A percentile compares a stretch with the other conserved stretches of the same genome.
These are phyloP conservation scores for Blastocystis sp. DNA, from an alignment of 352 stramenopile species.

Conservation along the genomic window DNA sequence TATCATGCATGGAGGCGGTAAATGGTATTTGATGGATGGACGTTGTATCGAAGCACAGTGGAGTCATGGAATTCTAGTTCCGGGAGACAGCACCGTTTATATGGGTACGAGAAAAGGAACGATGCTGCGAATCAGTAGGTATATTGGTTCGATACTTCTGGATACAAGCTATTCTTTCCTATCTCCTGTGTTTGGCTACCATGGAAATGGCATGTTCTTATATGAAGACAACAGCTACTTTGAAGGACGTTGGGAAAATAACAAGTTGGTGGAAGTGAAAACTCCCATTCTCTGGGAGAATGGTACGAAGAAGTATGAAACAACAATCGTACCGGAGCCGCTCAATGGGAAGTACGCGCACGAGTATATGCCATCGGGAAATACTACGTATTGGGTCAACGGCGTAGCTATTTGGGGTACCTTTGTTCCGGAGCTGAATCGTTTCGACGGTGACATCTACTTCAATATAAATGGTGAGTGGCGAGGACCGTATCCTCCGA, in stretches of 20 bases:
- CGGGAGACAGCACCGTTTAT: background rate
- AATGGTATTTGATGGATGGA: background rate
- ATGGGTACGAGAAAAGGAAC: background rate
- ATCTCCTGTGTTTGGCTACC: background rate
- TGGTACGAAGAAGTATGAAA: background rate
- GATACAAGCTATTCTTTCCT: background rate
- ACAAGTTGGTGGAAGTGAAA: background rate
- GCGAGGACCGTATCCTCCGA: too few species aligned
- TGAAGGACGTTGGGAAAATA: background rate
- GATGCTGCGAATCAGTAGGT: background rate
- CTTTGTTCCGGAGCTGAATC: background rate
- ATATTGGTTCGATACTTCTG: background rate
- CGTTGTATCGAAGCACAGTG: background rate
- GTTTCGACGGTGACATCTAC: background rate
- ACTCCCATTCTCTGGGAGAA: constrained; percentile 1
- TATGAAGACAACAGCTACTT: constrained; percentile 35
- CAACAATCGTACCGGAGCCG: background rate
- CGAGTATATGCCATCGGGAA: background rate
- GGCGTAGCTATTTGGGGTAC: background rate
- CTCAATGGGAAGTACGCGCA: background rate
- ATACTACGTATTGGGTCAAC: background rate
- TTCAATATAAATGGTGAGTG: too few species aligned
- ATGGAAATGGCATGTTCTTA: background rate
- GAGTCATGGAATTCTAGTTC: background rate
- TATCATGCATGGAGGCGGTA: background rate